phyloP scores from a whole-genome alignment of 495 filamentous ascomycete genomes.

The Tuber borchii region DNA sequence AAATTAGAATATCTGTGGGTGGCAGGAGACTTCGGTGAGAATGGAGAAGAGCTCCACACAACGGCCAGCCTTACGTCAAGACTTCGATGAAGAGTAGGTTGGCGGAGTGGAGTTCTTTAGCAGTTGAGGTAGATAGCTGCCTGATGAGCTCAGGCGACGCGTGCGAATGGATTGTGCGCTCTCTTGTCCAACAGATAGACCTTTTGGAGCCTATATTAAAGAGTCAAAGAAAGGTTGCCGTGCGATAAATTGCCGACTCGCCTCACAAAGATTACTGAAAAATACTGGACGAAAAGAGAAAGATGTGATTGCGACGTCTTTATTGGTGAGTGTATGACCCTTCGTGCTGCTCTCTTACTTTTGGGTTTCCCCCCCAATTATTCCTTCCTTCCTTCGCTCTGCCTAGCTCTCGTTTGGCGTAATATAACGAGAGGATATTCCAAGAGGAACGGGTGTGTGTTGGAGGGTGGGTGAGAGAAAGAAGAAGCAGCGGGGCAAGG shows the following conservation, averaged over 20 bases:
- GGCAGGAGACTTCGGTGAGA: neutral
- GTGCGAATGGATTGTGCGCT: conserved; percentile 1
- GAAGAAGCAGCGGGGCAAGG: conserved; percentile 1
- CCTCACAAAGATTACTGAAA: neutral
- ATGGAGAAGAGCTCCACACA: neutral
- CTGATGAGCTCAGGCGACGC: neutral
- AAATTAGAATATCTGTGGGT: neutral
- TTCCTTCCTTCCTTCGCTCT: neutral
- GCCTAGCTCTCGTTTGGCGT: neutral
- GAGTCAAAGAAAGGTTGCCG: conserved; percentile 1
- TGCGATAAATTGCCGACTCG: neutral
- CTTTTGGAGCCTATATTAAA: neutral
- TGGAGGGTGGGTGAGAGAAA: neutral
- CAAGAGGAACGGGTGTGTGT: neutral
- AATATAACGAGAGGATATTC: neutral
- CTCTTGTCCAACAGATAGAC: neutral
- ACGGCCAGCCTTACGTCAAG: conserved; percentile 1
- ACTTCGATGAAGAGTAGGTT: neutral
- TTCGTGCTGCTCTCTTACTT: neutral
- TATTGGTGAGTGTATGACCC: neutral
- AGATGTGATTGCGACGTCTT: neutral
- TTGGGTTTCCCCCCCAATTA: neutral
- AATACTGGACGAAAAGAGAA: neutral
- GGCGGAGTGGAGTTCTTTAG: neutral
- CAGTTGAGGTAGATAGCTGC: neutral